A percentile compares a stretch with the other conserved stretches of the same genome.
Evolutionary conservation across 176 grass and related monocot genomes (phyloP).

Genomic region (Chrysopogon serrulatus): DNA sequence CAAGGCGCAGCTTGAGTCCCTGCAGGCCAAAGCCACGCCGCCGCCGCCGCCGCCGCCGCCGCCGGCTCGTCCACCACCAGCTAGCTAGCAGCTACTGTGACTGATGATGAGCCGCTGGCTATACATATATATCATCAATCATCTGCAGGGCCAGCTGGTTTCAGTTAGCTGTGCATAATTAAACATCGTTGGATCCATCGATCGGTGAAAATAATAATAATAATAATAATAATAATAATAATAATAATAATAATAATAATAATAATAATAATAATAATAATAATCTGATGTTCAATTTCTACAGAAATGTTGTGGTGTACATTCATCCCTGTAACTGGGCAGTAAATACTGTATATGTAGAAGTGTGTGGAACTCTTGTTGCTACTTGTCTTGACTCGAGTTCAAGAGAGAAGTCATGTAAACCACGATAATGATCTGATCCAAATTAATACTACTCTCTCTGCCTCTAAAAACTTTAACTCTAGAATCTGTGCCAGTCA

Average conservation of each 20-base stretch:
- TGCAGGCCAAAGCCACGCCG: background rate
- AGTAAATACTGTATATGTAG: background rate
- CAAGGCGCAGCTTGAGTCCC: constrained; percentile 58
- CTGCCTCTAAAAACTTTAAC: too few species aligned
- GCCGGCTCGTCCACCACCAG: background rate
- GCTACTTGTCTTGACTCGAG: background rate
- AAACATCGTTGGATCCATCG: background rate
- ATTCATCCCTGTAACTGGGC: background rate
- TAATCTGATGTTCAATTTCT: constrained; percentile 3
- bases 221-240: too few species aligned
- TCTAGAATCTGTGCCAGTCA: too few species aligned
- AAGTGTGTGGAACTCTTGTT: background rate
- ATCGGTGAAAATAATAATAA: too few species aligned
- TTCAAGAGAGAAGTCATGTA: background rate
- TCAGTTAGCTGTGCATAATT: background rate
- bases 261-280: too few species aligned
- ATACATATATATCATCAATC: too few species aligned
- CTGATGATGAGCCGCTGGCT: too few species aligned
- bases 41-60: background rate
- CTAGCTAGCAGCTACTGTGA: background rate
- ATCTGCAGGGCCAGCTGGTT: background rate
- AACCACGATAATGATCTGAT: background rate
- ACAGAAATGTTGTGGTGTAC: background rate
- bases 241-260: too few species aligned
- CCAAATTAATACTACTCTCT: background rate